phyloP scores from a whole-genome alignment of 352 stramenopile genomes.

The Phytophthora tentaculata region DNA sequence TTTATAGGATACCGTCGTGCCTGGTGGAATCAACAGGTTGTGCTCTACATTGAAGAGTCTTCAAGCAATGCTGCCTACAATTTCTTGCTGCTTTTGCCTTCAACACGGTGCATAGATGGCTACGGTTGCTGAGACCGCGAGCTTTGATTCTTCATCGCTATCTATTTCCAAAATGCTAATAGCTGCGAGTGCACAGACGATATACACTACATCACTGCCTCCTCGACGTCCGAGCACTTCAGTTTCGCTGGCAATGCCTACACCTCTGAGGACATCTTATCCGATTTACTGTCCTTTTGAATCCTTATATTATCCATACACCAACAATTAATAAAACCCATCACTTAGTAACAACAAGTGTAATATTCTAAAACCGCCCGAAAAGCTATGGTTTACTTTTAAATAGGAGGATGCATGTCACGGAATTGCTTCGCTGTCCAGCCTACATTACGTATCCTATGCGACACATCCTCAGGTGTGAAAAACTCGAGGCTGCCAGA shows the following conservation, averaged over 20 bases:
- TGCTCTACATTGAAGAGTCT: background rate
- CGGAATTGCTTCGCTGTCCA: conserved; percentile 3
- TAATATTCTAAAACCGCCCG: background rate
- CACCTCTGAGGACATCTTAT: conserved; percentile 1
- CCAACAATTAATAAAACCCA: conserved; percentile 1
- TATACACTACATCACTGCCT: background rate
- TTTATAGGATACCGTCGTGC: too few species aligned
- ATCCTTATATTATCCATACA: conserved; percentile 13
- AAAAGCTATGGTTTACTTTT: conserved; percentile 5
- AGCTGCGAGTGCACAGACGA: background rate
- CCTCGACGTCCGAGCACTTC: background rate
- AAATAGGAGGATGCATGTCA: conserved; percentile 3
- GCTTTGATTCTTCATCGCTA: too few species aligned
- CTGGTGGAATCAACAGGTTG: conserved; percentile 6
- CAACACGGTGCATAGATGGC: too few species aligned
- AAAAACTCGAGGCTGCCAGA: conserved; percentile 4
- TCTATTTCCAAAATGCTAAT: too few species aligned
- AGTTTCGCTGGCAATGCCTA: background rate
- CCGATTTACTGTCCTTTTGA: conserved; percentile 14
- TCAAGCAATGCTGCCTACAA: too few species aligned
- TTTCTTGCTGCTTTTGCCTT: too few species aligned
- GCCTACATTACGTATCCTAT: conserved; percentile 12
- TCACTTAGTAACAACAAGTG: background rate
- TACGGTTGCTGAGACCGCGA: too few species aligned
- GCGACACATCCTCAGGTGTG: conserved; percentile 18